A percentile compares a stretch with the other conserved stretches of the same genome.
Conservation (phyloP, 345 rosid species). For the Eucalyptus marginata region DNA sequence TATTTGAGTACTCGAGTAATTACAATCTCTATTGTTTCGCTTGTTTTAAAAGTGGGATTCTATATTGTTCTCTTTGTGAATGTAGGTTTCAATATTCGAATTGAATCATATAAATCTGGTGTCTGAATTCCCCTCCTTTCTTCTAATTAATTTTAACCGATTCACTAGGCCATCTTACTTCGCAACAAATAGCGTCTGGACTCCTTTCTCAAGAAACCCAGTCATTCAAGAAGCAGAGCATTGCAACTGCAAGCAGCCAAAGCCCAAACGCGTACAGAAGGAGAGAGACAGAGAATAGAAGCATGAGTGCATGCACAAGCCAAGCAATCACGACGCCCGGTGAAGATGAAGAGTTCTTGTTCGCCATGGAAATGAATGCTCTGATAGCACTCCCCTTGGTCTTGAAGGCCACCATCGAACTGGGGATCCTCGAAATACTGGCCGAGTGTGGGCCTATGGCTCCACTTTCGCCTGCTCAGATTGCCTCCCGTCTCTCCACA, state of each 20-base stretch:
- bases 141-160: too few species aligned
- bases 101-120: fast-evolving
- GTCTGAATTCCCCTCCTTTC: fast-evolving
- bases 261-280: too few species aligned
- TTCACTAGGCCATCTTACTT: too few species aligned
- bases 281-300: not conserved
- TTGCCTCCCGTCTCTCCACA: slow-evolving; percentile 18
- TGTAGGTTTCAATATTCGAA: fast-evolving
- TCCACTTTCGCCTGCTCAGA: slow-evolving; percentile 21
- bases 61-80: fast-evolving
- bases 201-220: too few species aligned
- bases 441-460: not conserved
- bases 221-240: too few species aligned
- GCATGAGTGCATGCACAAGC: not conserved
- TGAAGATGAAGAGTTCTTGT: slow-evolving; percentile 8
- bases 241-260: too few species aligned
- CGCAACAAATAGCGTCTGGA: too few species aligned
- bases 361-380: not conserved
- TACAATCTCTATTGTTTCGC: too few species aligned
- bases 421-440: too few species aligned
- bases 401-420: too few species aligned
- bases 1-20: fast-evolving
- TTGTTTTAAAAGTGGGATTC: fast-evolving
- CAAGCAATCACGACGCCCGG: not conserved
- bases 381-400: too few species aligned